These are phyloP conservation scores for Barnettozyma wickerhamii DNA, from an alignment of 805 yeast genomes.

Conservation along the genomic window DNA sequence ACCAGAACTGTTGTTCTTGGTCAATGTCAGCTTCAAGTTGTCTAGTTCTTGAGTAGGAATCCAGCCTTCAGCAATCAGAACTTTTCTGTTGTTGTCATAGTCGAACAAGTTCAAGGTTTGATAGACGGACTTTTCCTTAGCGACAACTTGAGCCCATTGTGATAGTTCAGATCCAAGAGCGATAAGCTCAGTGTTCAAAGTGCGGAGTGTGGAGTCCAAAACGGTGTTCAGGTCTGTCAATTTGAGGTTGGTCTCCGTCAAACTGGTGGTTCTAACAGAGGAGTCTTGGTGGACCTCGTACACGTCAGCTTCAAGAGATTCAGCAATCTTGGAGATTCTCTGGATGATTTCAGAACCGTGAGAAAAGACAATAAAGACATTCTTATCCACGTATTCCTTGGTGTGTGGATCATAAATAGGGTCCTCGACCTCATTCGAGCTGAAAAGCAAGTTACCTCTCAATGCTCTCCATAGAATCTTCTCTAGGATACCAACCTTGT, in stretches of 20 bases:
- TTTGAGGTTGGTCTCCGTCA: constrained; percentile 54
- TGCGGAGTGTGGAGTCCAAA: constrained; percentile 56
- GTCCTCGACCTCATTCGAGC: constrained; percentile 67
- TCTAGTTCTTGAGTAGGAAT: constrained; percentile 75
- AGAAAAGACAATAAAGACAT: constrained; percentile 83
- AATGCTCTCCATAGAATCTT: constrained; percentile 89
- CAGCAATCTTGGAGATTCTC: constrained; percentile 79
- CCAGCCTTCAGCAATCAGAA: constrained; percentile 94
- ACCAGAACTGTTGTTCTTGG: constrained; percentile 71
- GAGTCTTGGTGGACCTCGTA: constrained; percentile 47
- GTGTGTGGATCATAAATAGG: constrained; percentile 64
- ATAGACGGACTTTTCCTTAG: constrained; percentile 83
- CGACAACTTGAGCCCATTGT: constrained; percentile 62
- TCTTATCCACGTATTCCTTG: constrained; percentile 58
- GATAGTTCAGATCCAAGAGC: constrained; percentile 72
- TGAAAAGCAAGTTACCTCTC: constrained; percentile 85
- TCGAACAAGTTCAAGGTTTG: constrained; percentile 76
- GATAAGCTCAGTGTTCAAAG: constrained; percentile 72
- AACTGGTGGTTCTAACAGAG: constrained; percentile 63
- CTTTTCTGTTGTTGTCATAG: constrained; percentile 73
- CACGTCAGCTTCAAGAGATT: constrained; percentile 84
- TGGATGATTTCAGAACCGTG: constrained; percentile 77
- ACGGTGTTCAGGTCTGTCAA: constrained; percentile 61
- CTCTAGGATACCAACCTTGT: constrained; percentile 64
- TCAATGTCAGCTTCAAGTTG: constrained; percentile 53